Evolutionary conservation across 257 asterid genomes (phyloP), one percentile per base, ranked within the genome.

Genomic region (Verbascum thapsus): DNA sequence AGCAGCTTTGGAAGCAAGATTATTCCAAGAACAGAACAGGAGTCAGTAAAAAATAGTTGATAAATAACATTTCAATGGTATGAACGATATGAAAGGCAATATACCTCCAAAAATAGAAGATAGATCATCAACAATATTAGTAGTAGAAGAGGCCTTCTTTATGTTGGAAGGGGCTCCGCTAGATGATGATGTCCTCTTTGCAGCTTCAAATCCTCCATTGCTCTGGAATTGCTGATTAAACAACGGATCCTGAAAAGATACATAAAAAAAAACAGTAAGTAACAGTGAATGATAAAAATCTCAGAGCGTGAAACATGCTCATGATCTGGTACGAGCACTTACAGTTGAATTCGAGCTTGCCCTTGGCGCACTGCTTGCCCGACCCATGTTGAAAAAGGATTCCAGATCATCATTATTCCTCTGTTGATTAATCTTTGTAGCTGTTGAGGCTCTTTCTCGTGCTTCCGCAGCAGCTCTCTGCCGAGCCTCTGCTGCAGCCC

Each of bases 71-170:
- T 48, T 61, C 16, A 4, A 65, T 15, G 47, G 45, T 57, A 34
- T 20, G 10, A 62, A 64, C 38, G 49, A 64, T 34, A 61, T 39
- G 0, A 64, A 57, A 49, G 58, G 64, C 53, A 56, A 52, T 43
- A 35, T 75, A 90, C 99, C 91, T 78, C 95, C 96, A 72, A 94
- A 88, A 53, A 94, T 85, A 54, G 96, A 84, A 77, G 99, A 82
- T 59, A 94, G 84, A 66, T 90, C 99, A 88, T 94, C 99, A 58
- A 22, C 5, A 12, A 90, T 77, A 76, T 78, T 94, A 67, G 85
- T 73, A 39, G 91, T 47, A 51, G 98, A 88, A 69, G 94, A 77
- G 40, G 91, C 83, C 73, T 86, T 94, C 82, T 75, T 85, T 52
- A 82, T 78, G 76, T 81, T 90, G 73, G 99, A 82, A 30, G 97